Percentiles rank a stretch among this genome's conserved stretches.
phyloP scores from a whole-genome alignment of 73 alveolate genomes.

The Symbiodinium natans region DNA sequence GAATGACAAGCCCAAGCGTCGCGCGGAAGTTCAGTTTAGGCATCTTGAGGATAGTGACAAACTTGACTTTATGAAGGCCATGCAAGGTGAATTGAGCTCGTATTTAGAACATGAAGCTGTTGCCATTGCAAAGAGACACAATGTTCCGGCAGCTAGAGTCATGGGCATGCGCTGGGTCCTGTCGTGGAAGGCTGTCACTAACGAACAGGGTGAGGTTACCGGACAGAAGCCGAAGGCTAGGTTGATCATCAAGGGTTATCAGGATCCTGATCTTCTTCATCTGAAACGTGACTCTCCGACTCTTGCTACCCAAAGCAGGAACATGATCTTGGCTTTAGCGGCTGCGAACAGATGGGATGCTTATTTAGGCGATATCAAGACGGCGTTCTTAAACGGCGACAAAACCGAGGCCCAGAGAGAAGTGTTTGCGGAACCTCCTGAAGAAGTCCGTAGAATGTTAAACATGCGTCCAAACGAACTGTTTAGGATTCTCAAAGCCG shows the following conservation, averaged over 20 bases:
- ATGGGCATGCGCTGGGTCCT: slow-evolving; percentile 41
- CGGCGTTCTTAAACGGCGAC: slow-evolving; percentile 21
- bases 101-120: slow-evolving; percentile 51
- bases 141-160: neutral
- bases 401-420: neutral
- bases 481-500: neutral
- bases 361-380: neutral
- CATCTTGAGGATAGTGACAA: neutral
- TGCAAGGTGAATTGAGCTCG: slow-evolving; percentile 8
- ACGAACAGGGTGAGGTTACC: neutral
- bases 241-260: slow-evolving; percentile 11
- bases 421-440: slow-evolving; percentile 22
- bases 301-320: neutral
- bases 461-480: neutral
- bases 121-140: neutral
- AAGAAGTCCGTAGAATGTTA: neutral
- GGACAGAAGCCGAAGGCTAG: slow-evolving; percentile 26
- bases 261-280: slow-evolving; percentile 28
- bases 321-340: neutral
- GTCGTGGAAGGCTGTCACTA: neutral
- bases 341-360: neutral
- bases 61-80: neutral
- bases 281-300: neutral
- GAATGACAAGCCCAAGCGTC: slow-evolving; percentile 3
- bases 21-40: slow-evolving; percentile 29